Conservation (phyloP, 495 filamentous ascomycete species). For the Choiromyces venosus region DNA sequence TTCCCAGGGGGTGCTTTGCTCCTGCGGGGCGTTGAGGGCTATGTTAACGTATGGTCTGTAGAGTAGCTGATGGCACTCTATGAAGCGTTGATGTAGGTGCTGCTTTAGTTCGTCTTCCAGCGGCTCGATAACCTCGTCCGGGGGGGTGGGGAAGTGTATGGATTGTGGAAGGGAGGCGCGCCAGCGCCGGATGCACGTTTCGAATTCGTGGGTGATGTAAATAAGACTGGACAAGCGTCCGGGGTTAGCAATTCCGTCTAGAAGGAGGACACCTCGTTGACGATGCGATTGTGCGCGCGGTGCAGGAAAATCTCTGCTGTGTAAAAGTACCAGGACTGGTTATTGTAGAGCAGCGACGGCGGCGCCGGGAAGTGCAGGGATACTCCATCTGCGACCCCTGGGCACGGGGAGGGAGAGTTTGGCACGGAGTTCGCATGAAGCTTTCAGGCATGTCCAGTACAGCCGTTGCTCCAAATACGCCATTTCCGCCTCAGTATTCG, state of each 20-base stretch:
- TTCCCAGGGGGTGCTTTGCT: constrained; percentile 36
- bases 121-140: constrained; percentile 22
- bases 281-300: constrained; percentile 43
- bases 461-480: constrained; percentile 46
- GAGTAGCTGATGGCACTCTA: constrained; percentile 46
- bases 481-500: constrained; percentile 36
- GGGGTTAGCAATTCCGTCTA: constrained; percentile 28
- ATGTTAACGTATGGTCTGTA: constrained; percentile 46
- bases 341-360: constrained; percentile 39
- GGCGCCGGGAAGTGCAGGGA: constrained; percentile 43
- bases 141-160: constrained; percentile 43
- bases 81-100: constrained; percentile 44
- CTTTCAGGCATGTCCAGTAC: constrained; percentile 47
- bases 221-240: constrained; percentile 29
- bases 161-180: constrained; percentile 42
- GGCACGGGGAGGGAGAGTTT: constrained; percentile 43
- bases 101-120: constrained; percentile 44
- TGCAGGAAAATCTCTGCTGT: constrained; percentile 46
- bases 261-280: constrained; percentile 44
- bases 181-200: constrained; percentile 45
- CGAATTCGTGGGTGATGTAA: constrained; percentile 41
- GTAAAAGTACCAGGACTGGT: constrained; percentile 45
- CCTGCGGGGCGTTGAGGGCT: constrained; percentile 27
- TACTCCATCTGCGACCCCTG: constrained; percentile 43
- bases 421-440: constrained; percentile 47